phyloP scores from a whole-genome alignment of 2,329 filamentous ascomycete genomes.

The Claviceps citrina region DNA sequence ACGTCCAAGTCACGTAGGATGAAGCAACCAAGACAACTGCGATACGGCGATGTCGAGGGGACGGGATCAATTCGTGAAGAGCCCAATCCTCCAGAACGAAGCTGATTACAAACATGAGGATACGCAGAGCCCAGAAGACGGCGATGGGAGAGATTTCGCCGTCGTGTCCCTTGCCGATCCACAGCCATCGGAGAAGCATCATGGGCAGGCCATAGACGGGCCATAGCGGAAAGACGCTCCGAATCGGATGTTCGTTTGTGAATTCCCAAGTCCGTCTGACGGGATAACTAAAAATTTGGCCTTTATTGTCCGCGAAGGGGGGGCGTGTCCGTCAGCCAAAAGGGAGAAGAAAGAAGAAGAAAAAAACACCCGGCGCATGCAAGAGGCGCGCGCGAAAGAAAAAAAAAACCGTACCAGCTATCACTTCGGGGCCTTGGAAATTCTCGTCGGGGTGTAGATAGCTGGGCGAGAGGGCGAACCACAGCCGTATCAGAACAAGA shows the following conservation, averaged over 20 bases:
- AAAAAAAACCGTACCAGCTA: conserved; percentile 73
- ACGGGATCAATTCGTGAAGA: conserved; percentile 74
- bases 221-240: conserved; percentile 94
- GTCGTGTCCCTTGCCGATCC: conserved; percentile 66
- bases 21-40: conserved; percentile 79
- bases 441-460: conserved; percentile 98
- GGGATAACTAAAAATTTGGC: conserved; percentile 83
- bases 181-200: conserved; percentile 82
- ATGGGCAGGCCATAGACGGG: conserved; percentile 88
- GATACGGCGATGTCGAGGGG: conserved; percentile 52
- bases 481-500: conserved; percentile 73
- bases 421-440: conserved; percentile 94
- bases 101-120: conserved; percentile 86
- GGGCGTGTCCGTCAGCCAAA: no score
- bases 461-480: conserved; percentile 86
- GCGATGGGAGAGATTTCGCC: conserved; percentile 66
- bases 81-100: conserved; percentile 98
- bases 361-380: no score
- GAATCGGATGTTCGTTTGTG: conserved; percentile 71
- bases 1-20: conserved; percentile 97
- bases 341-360: no score
- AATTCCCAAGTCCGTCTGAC: conserved; percentile 93
- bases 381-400: not conserved
- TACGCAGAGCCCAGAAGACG: conserved; percentile 77
- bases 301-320: no score